These are phyloP conservation scores for Wallacemonas collosoma DNA, from an alignment of 208 protist genomes.

Conservation along the genomic window DNA sequence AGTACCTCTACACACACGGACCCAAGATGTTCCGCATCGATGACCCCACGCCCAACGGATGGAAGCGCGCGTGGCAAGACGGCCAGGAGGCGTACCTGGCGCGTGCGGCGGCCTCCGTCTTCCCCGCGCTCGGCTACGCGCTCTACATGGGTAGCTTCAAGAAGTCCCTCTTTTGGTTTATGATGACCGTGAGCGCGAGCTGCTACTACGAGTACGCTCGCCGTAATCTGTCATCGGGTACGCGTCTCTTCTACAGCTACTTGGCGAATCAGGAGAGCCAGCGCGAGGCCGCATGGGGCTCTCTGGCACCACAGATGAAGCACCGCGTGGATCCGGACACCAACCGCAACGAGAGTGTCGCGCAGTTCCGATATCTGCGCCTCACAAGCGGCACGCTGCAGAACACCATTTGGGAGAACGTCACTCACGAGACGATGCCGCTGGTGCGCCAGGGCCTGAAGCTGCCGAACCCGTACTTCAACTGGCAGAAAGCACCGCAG, in stretches of 20 bases:
- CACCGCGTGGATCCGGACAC: conserved; percentile 84
- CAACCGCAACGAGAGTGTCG: conserved; percentile 70
- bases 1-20: conserved; percentile 88
- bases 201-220: conserved; percentile 83
- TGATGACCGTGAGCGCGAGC: conserved; percentile 32
- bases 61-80: conserved; percentile 78
- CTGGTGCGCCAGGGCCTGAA: conserved; percentile 38
- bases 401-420: conserved; percentile 81
- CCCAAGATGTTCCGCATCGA: conserved; percentile 68
- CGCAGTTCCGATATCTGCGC: conserved; percentile 78
- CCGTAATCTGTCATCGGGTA: conserved; percentile 57
- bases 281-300: conserved; percentile 74
- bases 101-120: conserved; percentile 64
- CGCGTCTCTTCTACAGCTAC: conserved; percentile 79
- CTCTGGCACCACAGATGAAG: conserved; percentile 53
- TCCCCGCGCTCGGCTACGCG: conserved; percentile 76
- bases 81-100: conserved; percentile 66
- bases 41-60: conserved; percentile 72
- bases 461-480: conserved; percentile 86
- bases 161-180: conserved; percentile 70
- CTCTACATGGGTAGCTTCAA: conserved; percentile 81
- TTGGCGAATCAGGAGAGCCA: conserved; percentile 62
- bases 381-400: conserved; percentile 67
- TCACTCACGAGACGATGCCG: conserved; percentile 74
- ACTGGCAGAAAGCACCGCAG: conserved; percentile 83